A percentile compares a stretch with the other conserved stretches of the same genome.
phyloP scores from a whole-genome alignment of 371 early-diverging fungal genomes.

The Vittaforma corneae region DNA sequence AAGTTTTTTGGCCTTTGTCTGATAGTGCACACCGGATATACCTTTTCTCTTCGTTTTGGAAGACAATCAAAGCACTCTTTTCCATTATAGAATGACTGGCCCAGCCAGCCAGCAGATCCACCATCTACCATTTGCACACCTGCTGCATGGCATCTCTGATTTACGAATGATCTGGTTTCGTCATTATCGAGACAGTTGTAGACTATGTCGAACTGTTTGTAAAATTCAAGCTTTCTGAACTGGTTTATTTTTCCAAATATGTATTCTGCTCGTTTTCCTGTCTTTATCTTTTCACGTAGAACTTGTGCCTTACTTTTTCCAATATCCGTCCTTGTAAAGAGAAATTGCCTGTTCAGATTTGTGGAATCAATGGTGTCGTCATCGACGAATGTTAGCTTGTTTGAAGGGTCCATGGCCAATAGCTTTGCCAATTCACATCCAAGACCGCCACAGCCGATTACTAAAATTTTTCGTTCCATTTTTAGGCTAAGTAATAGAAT shows the following conservation, averaged over 20 bases:
- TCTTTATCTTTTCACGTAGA: slow-evolving; percentile 9
- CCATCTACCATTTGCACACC: slow-evolving; percentile 80
- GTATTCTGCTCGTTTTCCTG: not conserved
- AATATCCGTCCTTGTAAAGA: slow-evolving; percentile 81
- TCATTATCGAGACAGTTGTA: slow-evolving; percentile 92
- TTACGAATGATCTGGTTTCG: slow-evolving; percentile 85
- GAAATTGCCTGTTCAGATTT: slow-evolving; percentile 92
- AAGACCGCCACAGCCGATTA: slow-evolving; percentile 71
- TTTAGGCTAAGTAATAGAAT: not conserved
- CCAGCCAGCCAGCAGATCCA: slow-evolving; percentile 84
- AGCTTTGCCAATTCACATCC: slow-evolving; percentile 91
- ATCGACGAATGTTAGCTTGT: slow-evolving; percentile 64
- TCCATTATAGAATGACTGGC: slow-evolving; percentile 73
- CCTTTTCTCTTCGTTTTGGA: slow-evolving; percentile 63
- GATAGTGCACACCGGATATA: slow-evolving; percentile 83
- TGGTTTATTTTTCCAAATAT: slow-evolving; percentile 22
- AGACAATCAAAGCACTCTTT: slow-evolving; percentile 93
- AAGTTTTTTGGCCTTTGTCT: slow-evolving; percentile 82
- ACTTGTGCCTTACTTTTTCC: slow-evolving; percentile 71
- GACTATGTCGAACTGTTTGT: slow-evolving; percentile 75
- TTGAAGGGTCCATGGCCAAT: slow-evolving; percentile 9
- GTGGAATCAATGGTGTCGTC: slow-evolving; percentile 91
- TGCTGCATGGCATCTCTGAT: slow-evolving; percentile 79
- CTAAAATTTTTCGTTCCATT: slow-evolving; percentile 16
- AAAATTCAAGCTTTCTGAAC: slow-evolving; percentile 66